Conservation (phyloP, 352 stramenopile species). For the Phytophthora nicotianae region DNA sequence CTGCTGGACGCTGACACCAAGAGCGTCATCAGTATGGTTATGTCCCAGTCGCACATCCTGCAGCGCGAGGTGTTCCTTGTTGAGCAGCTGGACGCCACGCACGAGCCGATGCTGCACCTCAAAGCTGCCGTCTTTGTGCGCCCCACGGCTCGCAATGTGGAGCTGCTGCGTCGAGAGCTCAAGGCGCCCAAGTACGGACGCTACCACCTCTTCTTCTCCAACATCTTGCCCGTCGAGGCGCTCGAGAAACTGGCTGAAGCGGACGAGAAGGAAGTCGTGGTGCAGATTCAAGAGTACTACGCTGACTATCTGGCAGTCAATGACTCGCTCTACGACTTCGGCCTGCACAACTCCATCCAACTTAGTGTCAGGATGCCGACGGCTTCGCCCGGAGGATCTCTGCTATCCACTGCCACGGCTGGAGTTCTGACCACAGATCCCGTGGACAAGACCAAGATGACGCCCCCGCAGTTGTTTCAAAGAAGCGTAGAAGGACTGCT, state of each 20-base stretch:
- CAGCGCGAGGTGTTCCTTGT: constrained; percentile 96
- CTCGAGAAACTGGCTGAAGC: constrained; percentile 96
- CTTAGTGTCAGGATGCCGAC: constrained; percentile 57
- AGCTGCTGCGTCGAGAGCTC: constrained; percentile 93
- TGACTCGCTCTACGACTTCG: constrained; percentile 97
- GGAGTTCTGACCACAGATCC: constrained; percentile 52
- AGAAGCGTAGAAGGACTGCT: constrained; percentile 95
- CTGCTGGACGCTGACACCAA: constrained; percentile 96
- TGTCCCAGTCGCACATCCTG: constrained; percentile 96
- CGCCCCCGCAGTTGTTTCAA: constrained; percentile 70
- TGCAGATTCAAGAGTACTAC: constrained; percentile 99
- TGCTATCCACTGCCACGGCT: constrained; percentile 47
- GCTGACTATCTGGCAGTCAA: constrained; percentile 98
- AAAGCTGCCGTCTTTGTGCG: constrained; percentile 96
- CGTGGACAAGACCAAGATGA: constrained; percentile 40
- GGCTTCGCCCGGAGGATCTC: constrained; percentile 23
- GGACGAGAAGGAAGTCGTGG: constrained; percentile 95
- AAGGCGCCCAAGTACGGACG: constrained; percentile 94
- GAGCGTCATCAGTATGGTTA: constrained; percentile 95
- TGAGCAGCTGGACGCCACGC: constrained; percentile 83
- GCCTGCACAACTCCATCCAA: constrained; percentile 76
- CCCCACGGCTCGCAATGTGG: constrained; percentile 92
- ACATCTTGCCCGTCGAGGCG: constrained; percentile 93
- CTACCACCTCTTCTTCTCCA: constrained; percentile 99
- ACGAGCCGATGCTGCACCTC: constrained; percentile 92